Percentiles rank a stretch among this genome's conserved stretches.
Evolutionary conservation across 2,329 filamentous ascomycete species (phyloP).

Genomic region (Exophiala oligosperma): DNA sequence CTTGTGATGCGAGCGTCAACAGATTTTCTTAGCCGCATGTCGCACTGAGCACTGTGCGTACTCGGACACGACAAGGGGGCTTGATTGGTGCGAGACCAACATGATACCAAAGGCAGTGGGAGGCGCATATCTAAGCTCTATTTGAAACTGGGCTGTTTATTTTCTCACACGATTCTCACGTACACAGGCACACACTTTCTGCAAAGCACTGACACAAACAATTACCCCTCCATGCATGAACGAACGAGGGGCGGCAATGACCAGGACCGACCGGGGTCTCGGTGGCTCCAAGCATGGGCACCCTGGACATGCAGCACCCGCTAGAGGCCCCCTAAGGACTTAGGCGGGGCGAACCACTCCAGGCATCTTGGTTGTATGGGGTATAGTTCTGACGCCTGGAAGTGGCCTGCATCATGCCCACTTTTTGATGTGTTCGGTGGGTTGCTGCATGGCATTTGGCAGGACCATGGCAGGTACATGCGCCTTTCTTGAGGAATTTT

Average conservation of each 20-base stretch:
- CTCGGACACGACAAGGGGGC: background rate
- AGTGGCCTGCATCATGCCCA: background rate
- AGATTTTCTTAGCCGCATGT: conserved; percentile 19
- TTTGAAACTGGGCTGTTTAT: too few relatives aligned
- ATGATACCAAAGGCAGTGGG: too few relatives aligned
- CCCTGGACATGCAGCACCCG: too few relatives aligned
- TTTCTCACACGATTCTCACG: too few relatives aligned
- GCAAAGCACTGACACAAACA: background rate
- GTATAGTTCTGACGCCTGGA: background rate
- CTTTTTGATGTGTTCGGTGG: background rate
- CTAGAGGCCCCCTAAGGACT: too few relatives aligned
- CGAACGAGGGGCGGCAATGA: background rate
- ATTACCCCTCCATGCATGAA: background rate
- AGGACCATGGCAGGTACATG: background rate
- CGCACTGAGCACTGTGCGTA: background rate
- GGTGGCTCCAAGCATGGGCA: background rate
- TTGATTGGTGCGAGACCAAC: background rate
- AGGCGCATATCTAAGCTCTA: too few relatives aligned
- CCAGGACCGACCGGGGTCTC: background rate
- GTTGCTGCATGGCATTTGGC: background rate
- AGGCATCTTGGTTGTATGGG: background rate
- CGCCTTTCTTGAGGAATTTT: background rate
- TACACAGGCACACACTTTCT: too few relatives aligned
- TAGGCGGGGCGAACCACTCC: background rate
- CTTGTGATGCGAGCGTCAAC: conserved; percentile 24